Base-by-base conservation (phyloP, 2,329 filamentous ascomycete genomes). In the Zymoseptoria crescenta region DNA sequence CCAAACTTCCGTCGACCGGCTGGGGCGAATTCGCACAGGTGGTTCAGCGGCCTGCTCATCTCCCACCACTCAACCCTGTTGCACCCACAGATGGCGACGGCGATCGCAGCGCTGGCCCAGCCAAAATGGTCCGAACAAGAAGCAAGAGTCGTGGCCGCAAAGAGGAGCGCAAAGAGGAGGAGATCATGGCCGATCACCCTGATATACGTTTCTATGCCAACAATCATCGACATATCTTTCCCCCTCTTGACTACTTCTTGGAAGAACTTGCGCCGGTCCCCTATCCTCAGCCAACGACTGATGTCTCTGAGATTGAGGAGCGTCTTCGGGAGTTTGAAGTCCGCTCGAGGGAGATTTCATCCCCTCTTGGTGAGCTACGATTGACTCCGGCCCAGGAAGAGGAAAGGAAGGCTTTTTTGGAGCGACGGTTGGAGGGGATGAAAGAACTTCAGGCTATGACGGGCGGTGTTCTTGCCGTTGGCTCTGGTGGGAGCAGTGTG, bases 291-390 rank as follows among this genome's bases (percentile, higher is more conserved):
- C 60, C 57, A 8, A 59, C 61, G 27, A 55, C 49, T 5, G 59
- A 62, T 27, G 52, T 55, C 48, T 29, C 51, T 20, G 52, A 58
- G 27, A n/a, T 63, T 48, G 52, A 57, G 35, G 50, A 57, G 51
- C 21, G 55, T 24, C 9, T 59, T 19, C 35, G n/a, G 35, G 35
- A 45, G 35, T 45, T 45, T 45, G 35, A 16, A 13, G 2, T 45
- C 7, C 35, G 35, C 35, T 45, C 35, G 10, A 10, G 35, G n/a
- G 35, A 45, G 16, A 45, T 13, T 13, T 1, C n/a, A 6, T 45
- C 35, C 1, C 13, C 35, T n/a, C 16, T 45, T 45, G 35, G 35
- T 4, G 35, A n/a, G 3, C 5, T 45, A 16, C 35, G 35, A 7
- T n/a, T 45, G 35, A 45, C 35, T 13, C 35, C 35, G 13, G 35